A percentile compares a stretch with the other conserved stretches of the same genome.
These are phyloP conservation scores for Entonaema liquescens DNA, from an alignment of 495 filamentous ascomycete genomes.

Conservation along the genomic window DNA sequence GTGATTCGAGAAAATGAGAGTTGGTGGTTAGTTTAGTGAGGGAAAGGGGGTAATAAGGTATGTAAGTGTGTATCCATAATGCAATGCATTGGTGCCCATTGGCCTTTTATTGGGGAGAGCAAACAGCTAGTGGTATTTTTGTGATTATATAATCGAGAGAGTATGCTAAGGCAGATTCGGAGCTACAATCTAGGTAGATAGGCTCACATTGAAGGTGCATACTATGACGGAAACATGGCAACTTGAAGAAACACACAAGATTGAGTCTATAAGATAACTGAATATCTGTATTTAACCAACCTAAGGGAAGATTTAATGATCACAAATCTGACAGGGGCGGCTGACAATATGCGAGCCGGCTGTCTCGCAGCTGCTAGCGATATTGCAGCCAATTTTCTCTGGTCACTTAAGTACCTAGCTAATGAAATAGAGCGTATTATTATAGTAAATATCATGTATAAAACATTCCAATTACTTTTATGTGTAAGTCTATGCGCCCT, in stretches of 20 bases:
- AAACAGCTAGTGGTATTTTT: neutral
- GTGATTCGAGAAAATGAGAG: neutral
- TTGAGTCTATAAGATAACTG: neutral
- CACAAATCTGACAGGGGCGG: too few relatives aligned
- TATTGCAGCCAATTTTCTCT: neutral
- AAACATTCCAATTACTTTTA: neutral
- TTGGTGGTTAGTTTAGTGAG: neutral
- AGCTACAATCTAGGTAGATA: too few relatives aligned
- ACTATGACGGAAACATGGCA: neutral
- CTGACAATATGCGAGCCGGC: conserved; percentile 1
- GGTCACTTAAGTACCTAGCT: too few relatives aligned
- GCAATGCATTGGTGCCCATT: neutral
- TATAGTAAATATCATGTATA: too few relatives aligned
- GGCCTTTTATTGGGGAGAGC: neutral
- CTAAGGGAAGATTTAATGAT: too few relatives aligned
- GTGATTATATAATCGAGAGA: neutral
- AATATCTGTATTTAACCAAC: too few relatives aligned
- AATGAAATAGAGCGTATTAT: too few relatives aligned
- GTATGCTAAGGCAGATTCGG: neutral
- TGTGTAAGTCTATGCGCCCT: neutral
- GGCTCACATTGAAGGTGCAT: neutral
- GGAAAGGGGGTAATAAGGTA: neutral
- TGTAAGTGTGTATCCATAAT: neutral
- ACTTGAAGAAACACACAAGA: neutral
- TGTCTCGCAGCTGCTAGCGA: conserved; percentile 15